Percentiles rank a stretch among this genome's conserved stretches.
Evolutionary conservation across 2,329 filamentous ascomycete species (phyloP).

Genomic region (Fusarium illudens): DNA sequence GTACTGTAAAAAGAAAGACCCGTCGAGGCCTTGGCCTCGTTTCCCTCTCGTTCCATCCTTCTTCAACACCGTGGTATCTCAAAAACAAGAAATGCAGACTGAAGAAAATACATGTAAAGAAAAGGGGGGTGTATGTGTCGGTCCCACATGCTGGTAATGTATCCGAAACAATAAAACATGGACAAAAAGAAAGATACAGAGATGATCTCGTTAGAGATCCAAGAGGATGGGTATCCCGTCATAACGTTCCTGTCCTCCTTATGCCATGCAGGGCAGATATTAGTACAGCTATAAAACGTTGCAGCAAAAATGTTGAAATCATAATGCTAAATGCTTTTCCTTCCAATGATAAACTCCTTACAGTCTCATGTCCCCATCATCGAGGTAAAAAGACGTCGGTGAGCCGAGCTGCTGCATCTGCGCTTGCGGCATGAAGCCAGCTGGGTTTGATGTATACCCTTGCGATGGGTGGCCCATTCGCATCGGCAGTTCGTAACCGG

Average conservation of each 20-base stretch:
- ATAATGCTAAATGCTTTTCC: constrained; percentile 33
- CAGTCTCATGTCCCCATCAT: constrained; percentile 42
- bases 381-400: constrained; percentile 42
- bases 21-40: constrained; percentile 18
- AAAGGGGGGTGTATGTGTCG: constrained; percentile 21
- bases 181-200: constrained; percentile 22
- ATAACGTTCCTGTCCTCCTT: constrained; percentile 38
- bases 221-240: constrained; percentile 39
- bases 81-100: constrained; percentile 33
- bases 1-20: constrained; percentile 19
- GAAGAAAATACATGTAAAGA: constrained; percentile 4
- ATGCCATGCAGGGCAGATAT: constrained; percentile 29
- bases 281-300: constrained; percentile 37
- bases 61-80: constrained; percentile 43
- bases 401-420: constrained; percentile 42
- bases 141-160: constrained; percentile 20
- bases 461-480: constrained; percentile 39
- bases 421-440: constrained; percentile 36
- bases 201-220: constrained; percentile 33
- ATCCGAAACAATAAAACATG: constrained; percentile 8
- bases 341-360: constrained; percentile 33
- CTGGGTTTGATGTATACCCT: constrained; percentile 38
- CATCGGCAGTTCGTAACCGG: constrained; percentile 43
- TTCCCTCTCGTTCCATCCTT: constrained; percentile 32
- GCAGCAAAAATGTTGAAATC: constrained; percentile 21